phyloP scores from a whole-genome alignment of 352 stramenopile genomes.

The Plasmopara viticola region DNA sequence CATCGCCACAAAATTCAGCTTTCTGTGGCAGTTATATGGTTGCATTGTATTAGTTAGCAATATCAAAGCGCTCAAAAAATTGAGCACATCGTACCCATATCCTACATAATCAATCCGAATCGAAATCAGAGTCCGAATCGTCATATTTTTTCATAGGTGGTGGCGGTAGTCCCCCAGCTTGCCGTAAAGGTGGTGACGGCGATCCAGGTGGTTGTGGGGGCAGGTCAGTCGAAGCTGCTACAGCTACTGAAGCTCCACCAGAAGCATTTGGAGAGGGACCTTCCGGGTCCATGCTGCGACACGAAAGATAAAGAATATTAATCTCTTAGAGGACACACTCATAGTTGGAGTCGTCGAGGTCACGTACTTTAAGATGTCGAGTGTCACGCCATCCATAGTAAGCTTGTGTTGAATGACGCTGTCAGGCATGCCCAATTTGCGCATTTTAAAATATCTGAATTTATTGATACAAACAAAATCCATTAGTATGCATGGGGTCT shows the following conservation, averaged over 20 bases:
- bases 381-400: constrained; percentile 63
- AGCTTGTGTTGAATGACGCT: constrained; percentile 77
- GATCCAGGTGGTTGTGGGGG: constrained; percentile 32
- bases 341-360: background rate
- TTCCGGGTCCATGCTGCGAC: constrained; percentile 67
- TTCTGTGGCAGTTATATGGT: too few species aligned
- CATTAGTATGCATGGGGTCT: constrained; percentile 1
- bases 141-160: constrained; percentile 39
- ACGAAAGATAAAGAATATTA: background rate
- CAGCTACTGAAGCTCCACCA: constrained; percentile 9
- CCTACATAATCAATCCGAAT: constrained; percentile 33
- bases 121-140: constrained; percentile 49
- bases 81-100: too few species aligned
- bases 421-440: constrained; percentile 73
- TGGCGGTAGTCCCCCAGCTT: constrained; percentile 32
- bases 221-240: constrained; percentile 4
- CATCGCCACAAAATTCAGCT: too few species aligned
- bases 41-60: too few species aligned
- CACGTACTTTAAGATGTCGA: constrained; percentile 70
- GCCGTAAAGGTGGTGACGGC: constrained; percentile 19
- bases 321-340: background rate
- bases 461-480: constrained; percentile 1
- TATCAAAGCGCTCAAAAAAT: too few species aligned
- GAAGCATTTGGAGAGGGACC: constrained; percentile 59
- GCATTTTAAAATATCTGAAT: constrained; percentile 79